Base-by-base conservation (phyloP, 805 yeast species). In the Tetrapisispora pingtungensis region DNA sequence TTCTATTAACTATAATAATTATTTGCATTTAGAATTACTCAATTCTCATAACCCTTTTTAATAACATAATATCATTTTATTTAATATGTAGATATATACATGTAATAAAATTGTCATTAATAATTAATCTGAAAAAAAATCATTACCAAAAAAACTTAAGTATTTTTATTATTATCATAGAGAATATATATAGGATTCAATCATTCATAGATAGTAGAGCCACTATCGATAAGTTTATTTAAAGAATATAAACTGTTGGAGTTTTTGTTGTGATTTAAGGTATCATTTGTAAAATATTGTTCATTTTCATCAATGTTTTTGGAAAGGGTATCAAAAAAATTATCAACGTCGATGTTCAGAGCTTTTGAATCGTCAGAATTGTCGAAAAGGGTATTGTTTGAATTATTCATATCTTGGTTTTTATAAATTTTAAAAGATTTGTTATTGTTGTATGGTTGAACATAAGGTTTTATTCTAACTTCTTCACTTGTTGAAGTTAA, bases 191-290 rank as follows among this genome's bases (percentile, higher is more conserved):
- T n/a, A 10, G n/a, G 5, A 10, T 30, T 12, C 12, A 19, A 30
- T 19, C 5, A 32, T 27, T 24, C 28, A 36, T n/a, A 28, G 22
- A 40, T 32, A 24, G 57, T 53, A 10, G 57, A 53, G 15, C 57
- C 57, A 41, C 57, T 53, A 18, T 49, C 33, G 5, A 34, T 41
- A 17, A 41, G 30, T 33, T 50, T 46, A 20, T 45, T 49, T 19
- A 53, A 41, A 12, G 57, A 51, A 36, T 53, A 53, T 13, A 51
- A 13, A 34, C 51, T 51, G n/a, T 30, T 24, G 13, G 44, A 22
- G 26, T 22, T 20, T 12, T 31, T 35, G 7, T 26, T 28, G 27
- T 41, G 38, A 2, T 2, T 5, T 17, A 27, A 41, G 26, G 36
- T 13, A n/a, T 36, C 39, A 36, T 14, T 24, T 14, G 13, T 28